phyloP scores from a whole-genome alignment of 352 stramenopile genomes.

The Pythium rhizo-oryzae region DNA sequence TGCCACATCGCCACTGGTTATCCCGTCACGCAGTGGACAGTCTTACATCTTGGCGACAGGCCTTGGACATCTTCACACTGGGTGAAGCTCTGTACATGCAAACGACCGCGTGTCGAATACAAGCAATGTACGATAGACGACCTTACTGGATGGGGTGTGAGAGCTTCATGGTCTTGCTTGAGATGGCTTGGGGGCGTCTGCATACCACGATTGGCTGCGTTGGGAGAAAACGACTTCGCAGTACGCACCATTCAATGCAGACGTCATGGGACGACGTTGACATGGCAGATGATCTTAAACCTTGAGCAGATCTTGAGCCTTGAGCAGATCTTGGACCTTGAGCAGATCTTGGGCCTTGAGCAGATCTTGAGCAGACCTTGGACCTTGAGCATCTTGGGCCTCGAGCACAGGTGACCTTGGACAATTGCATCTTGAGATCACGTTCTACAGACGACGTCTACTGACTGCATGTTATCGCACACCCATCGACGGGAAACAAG shows the following conservation, averaged over 20 bases:
- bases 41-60: conserved; percentile 2
- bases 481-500: neutral
- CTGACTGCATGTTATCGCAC: neutral
- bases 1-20: conserved; percentile 3
- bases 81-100: neutral
- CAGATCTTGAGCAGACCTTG: conserved; percentile 14
- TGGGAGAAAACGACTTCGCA: neutral
- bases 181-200: too few relatives aligned
- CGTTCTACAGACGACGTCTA: neutral
- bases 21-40: neutral
- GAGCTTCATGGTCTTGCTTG: too few relatives aligned
- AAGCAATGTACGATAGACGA: too few relatives aligned
- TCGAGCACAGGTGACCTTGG: too few relatives aligned
- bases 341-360: conserved; percentile 23
- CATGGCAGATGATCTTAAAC: neutral
- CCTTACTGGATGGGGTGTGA: too few relatives aligned
- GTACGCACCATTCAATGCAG: conserved; percentile 11
- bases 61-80: neutral
- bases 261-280: neutral
- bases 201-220: too few relatives aligned
- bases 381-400: too few relatives aligned
- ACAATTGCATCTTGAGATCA: neutral
- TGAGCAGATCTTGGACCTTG: conserved; percentile 19
- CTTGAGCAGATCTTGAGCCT: conserved; percentile 15
- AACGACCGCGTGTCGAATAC: neutral